Percentiles rank a stretch among this genome's conserved stretches.
These are phyloP conservation scores for Lipomyces chichibuensis DNA, from an alignment of 805 yeast genomes.

Conservation along the genomic window DNA sequence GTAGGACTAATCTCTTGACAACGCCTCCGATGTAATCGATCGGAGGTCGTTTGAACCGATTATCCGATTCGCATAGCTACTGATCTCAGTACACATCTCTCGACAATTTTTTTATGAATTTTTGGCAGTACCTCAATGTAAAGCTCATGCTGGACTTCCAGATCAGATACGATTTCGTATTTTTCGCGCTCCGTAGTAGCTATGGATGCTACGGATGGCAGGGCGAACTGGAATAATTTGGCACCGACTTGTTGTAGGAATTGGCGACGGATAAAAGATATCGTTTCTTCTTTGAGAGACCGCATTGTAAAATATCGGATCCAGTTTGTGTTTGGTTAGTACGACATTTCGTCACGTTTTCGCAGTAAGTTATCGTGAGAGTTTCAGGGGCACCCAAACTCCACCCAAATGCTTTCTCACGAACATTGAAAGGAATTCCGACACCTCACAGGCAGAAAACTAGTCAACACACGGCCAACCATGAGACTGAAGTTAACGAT, in stretches of 20 bases:
- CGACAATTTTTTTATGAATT: not conserved
- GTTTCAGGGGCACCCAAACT: too few relatives aligned
- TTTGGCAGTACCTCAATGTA: constrained; percentile 2
- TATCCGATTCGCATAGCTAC: not conserved
- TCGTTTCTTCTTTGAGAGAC: not conserved
- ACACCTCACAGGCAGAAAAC: too few relatives aligned
- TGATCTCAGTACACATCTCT: not conserved
- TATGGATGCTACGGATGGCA: not conserved
- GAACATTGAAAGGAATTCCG: too few relatives aligned
- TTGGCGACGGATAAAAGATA: constrained; percentile 22
- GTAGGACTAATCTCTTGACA: not conserved
- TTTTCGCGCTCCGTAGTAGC: not conserved
- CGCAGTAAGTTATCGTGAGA: not conserved
- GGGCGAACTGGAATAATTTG: constrained; percentile 14
- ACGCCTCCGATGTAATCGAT: not conserved
- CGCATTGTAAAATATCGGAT: not conserved
- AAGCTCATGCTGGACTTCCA: constrained; percentile 19
- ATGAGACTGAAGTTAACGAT: constrained; percentile 6
- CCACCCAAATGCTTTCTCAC: too few relatives aligned
- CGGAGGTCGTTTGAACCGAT: not conserved
- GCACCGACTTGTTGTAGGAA: constrained; percentile 29
- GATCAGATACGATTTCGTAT: constrained; percentile 13
- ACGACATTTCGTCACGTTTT: not conserved
- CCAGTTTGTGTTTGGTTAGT: too few relatives aligned
- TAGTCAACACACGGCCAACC: not conserved